phyloP scores from a whole-genome alignment of 345 rosid species.

The Acer saccharum region DNA sequence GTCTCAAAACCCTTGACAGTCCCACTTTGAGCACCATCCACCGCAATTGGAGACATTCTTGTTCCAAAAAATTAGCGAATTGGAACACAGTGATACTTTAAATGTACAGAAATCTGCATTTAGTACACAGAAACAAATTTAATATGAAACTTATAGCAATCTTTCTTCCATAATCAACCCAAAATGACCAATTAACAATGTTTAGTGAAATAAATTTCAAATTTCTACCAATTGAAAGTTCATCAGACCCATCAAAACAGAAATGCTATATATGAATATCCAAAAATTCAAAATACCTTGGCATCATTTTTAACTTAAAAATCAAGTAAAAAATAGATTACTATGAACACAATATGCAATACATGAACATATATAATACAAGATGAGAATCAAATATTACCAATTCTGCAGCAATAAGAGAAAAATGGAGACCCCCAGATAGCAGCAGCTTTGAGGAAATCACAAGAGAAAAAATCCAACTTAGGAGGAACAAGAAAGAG shows the following conservation, averaged over 20 bases:
- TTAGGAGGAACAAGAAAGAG: not conserved
- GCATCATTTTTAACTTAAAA: too few species aligned
- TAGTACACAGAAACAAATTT: not conserved
- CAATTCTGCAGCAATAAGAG: not conserved
- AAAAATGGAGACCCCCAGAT: not conserved
- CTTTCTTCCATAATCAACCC: not conserved
- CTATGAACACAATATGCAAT: not conserved
- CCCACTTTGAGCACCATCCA: slow-evolving; percentile 31
- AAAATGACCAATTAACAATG: not conserved
- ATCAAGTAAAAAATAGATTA: too few species aligned
- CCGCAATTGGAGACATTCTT: slow-evolving; percentile 27
- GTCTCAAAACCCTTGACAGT: slow-evolving; percentile 12
- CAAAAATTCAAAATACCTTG: too few species aligned
- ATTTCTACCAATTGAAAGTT: too few species aligned
- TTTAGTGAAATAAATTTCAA: not conserved
- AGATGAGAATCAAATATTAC: not conserved
- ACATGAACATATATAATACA: not conserved
- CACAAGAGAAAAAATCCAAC: not conserved
- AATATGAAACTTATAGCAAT: not conserved
- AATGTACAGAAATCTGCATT: slow-evolving; percentile 4
- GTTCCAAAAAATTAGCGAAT: not conserved
- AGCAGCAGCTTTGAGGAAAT: slow-evolving; percentile 8
- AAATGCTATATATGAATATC: too few species aligned
- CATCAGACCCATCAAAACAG: too few species aligned
- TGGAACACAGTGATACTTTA: not conserved